Evolutionary conservation across 305 asterid genomes (phyloP), one percentile per base, ranked within the genome.

Genomic region (Salvia sclarea): DNA sequence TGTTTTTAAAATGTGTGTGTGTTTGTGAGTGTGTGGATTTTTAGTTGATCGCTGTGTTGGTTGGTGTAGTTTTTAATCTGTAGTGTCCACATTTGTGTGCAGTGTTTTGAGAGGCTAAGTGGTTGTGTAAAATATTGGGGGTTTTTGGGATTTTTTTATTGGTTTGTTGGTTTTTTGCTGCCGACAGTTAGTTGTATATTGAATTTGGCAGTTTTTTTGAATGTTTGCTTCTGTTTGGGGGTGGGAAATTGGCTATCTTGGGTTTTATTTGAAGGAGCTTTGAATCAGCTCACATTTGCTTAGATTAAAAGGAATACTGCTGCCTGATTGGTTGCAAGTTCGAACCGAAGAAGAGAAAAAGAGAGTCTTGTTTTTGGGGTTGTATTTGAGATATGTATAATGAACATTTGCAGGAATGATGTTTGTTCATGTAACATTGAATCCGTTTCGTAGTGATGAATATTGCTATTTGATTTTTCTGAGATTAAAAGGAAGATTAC

Each of bases 181-280:
- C 61, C 66, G 73, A 68, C 78, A 68, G 58, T 53, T 66, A 9
- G 20, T 10, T 17, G 21, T 10, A 20, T 35, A 22, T 68, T 4
- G 13, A 24, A 44, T 13, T 62, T 52, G 35, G 41, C 61, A 24
- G 67, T 18, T 74, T 66, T 49, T 11, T 68, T 52, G 55, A 56
- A 9, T 21, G 37, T 7, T 43, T 59, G 50, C 49, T 8, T 64
- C 20, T 10, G n/a, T 53, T 28, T 44, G 4, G 3, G 13, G 38
- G 28, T 17, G 50, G 28, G 55, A 10, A 11, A 58, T 20, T 64
- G 41, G 52, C 47, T 68, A 0, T 12, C 1, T 5, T 33, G 7
- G 38, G 9, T 33, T 33, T 33, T 33, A 33, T 33, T 10, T 38
- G 5, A 38, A 38, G n/a, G 44, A 38, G 44, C n/a, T 0, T 12